A percentile compares a stretch with the other conserved stretches of the same genome.
Conservation (phyloP, 2,329 filamentous ascomycete species). For the Aspergillus clavatus region DNA sequence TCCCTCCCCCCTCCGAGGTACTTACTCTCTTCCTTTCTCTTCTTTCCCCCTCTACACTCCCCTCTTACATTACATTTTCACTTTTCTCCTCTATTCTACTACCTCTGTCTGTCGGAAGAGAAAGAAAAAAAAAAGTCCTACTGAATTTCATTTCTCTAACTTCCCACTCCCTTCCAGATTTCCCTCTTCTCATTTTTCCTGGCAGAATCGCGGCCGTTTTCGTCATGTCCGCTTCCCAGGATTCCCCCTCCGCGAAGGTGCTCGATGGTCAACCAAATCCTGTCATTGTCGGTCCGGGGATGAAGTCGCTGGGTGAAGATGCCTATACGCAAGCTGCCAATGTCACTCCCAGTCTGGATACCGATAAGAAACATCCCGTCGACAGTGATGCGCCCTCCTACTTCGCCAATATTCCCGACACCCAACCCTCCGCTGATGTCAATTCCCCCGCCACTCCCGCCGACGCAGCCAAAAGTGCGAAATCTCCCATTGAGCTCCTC, state of each 20-base stretch:
- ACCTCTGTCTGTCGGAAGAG: too few relatives aligned
- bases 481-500: slow-evolving; percentile 48
- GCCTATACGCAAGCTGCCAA: slow-evolving; percentile 26
- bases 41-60: too few relatives aligned
- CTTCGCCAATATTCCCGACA: slow-evolving; percentile 24
- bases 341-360: slow-evolving; percentile 24
- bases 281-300: slow-evolving; percentile 25
- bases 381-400: slow-evolving; percentile 25
- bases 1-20: neutral
- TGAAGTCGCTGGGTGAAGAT: slow-evolving; percentile 23
- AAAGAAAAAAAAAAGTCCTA: too few relatives aligned
- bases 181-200: neutral
- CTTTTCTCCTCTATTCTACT: too few relatives aligned
- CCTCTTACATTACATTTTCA: too few relatives aligned
- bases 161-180: neutral
- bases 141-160: neutral
- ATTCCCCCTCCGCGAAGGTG: slow-evolving; percentile 19
- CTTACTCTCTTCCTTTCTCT: neutral
- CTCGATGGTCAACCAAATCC: slow-evolving; percentile 29
- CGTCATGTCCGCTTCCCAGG: slow-evolving; percentile 24
- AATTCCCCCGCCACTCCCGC: slow-evolving; percentile 31
- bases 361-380: slow-evolving; percentile 18
- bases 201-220: slow-evolving; percentile 3
- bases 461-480: slow-evolving; percentile 43
- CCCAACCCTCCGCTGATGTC: slow-evolving; percentile 14